Evolutionary conservation across 352 stramenopile species (phyloP).

Genomic region (Hyaloperonospora brassicae): DNA sequence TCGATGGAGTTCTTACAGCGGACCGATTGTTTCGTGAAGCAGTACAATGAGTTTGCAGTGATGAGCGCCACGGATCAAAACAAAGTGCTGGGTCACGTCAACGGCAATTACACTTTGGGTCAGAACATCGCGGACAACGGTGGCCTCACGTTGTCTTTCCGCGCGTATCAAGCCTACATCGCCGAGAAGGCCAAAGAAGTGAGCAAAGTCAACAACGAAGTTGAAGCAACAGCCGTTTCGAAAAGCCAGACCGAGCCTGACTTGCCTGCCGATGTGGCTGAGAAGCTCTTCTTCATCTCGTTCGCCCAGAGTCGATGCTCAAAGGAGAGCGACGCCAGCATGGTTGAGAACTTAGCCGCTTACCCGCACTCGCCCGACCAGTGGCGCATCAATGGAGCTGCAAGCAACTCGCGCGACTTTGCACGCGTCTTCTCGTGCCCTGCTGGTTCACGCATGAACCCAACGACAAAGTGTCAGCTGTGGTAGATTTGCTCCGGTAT

Average conservation of each 20-base stretch:
- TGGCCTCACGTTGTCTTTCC: conserved; percentile 62
- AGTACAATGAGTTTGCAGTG: conserved; percentile 50
- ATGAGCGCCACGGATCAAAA: conserved; percentile 31
- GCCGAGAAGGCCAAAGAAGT: conserved; percentile 15
- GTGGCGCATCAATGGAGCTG: conserved; percentile 71
- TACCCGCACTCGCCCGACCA: conserved; percentile 43
- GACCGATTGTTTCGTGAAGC: conserved; percentile 51
- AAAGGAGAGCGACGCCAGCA: conserved; percentile 17
- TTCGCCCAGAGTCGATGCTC: conserved; percentile 70
- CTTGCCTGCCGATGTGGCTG: conserved; percentile 14
- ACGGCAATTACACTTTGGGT: conserved; percentile 70
- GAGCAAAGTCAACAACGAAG: conserved; percentile 10
- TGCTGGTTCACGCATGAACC: conserved; percentile 54
- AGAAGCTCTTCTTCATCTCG: conserved; percentile 75
- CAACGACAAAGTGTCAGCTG: conserved; percentile 56
- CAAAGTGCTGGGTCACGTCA: conserved; percentile 54
- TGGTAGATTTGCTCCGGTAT: conserved; percentile 42
- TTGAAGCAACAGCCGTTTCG: conserved; percentile 5
- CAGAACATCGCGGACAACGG: conserved; percentile 85
- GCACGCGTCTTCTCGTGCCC: conserved; percentile 49
- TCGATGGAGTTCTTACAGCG: conserved; percentile 56
- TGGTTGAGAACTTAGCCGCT: too few species aligned
- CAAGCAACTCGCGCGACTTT: conserved; percentile 77
- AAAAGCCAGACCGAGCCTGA: conserved; percentile 18
- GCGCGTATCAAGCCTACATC: conserved; percentile 44